Evolutionary conservation across 1,284 basidiomycete genomes (phyloP).

Genomic region (Fomitopsis pinicola): DNA sequence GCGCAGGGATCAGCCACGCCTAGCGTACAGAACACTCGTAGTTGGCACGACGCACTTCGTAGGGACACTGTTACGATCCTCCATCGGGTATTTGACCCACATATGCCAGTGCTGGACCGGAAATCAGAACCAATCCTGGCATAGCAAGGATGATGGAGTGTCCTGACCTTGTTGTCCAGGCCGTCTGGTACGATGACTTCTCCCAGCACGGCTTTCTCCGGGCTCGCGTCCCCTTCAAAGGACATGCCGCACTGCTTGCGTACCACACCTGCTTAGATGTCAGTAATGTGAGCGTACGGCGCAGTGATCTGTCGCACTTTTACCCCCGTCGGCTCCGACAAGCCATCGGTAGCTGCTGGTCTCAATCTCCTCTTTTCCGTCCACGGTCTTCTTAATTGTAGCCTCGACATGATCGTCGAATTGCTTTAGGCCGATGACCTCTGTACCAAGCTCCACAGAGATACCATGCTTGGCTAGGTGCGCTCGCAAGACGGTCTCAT

Average conservation of each 20-base stretch:
- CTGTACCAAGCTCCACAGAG: slow-evolving; percentile 26
- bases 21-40: background rate
- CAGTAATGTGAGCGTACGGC: background rate
- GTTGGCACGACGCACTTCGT: background rate
- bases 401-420: slow-evolving; percentile 17
- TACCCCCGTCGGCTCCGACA: slow-evolving; percentile 33
- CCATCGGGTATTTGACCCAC: background rate
- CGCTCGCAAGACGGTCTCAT: slow-evolving; percentile 23
- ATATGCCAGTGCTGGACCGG: background rate
- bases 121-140: no score
- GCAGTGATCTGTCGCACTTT: slow-evolving; percentile 16
- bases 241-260: slow-evolving; percentile 26
- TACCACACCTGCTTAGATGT: slow-evolving; percentile 18
- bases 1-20: background rate
- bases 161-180: slow-evolving; percentile 17
- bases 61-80: background rate
- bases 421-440: slow-evolving; percentile 23
- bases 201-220: slow-evolving; percentile 23
- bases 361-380: slow-evolving; percentile 3
- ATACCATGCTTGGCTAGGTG: slow-evolving; percentile 22
- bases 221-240: slow-evolving; percentile 27
- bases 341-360: slow-evolving; percentile 19
- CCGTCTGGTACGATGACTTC: slow-evolving; percentile 26
- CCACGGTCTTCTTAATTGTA: slow-evolving; percentile 6
- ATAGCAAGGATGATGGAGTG: background rate